Conservation (phyloP, 768 basidiomycete genomes). For the Lyophyllum decastes region DNA sequence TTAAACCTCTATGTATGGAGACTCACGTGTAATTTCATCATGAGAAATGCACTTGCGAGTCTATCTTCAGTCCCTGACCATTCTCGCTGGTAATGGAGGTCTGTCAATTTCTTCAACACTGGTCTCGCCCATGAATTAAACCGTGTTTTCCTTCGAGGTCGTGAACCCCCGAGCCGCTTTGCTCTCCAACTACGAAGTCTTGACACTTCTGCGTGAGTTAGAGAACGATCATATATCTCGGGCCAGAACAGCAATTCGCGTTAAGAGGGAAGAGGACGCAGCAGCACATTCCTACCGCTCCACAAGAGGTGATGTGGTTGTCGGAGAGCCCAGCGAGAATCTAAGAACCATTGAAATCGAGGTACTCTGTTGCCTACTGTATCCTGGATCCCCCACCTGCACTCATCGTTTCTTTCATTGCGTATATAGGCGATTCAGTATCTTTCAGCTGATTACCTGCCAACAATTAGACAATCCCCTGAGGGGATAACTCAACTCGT, state of each 20-base stretch:
- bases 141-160: conserved; percentile 41
- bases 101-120: not conserved
- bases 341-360: conserved; percentile 85
- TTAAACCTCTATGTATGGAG: too few relatives aligned
- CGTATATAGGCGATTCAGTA: conserved; percentile 76
- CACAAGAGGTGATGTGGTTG: conserved; percentile 1
- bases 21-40: too few relatives aligned
- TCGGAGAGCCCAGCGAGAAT: conserved; percentile 69
- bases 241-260: conserved; percentile 66
- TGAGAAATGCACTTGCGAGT: too few relatives aligned
- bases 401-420: not conserved
- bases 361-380: conserved; percentile 39
- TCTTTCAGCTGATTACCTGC: conserved; percentile 74
- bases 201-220: conserved; percentile 73
- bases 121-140: not conserved
- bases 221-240: conserved; percentile 73
- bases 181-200: conserved; percentile 87
- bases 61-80: not conserved
- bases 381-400: not conserved
- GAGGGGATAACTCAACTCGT: conserved; percentile 67
- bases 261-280: conserved; percentile 77
- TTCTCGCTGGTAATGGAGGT: not conserved
- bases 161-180: conserved; percentile 75
- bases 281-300: conserved; percentile 28
- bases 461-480: conserved; percentile 63